A percentile compares a stretch with the other conserved stretches of the same genome.
These are phyloP conservation scores for Monosporozyma yasuniensis DNA, from an alignment of 805 yeast genomes.

Conservation along the genomic window DNA sequence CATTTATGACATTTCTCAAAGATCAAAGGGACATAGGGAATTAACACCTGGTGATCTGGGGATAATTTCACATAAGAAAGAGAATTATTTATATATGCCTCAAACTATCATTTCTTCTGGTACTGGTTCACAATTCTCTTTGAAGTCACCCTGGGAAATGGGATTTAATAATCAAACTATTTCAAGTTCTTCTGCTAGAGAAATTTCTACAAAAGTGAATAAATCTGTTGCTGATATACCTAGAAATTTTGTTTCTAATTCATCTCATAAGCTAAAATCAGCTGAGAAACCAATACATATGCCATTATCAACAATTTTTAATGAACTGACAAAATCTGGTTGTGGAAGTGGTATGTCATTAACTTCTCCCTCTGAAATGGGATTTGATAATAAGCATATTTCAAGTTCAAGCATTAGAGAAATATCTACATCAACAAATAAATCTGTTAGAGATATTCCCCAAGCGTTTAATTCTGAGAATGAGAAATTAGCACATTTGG, in stretches of 20 bases:
- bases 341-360: not conserved
- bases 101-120: not conserved
- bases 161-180: not conserved
- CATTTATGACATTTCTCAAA: not conserved
- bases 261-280: not conserved
- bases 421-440: not conserved
- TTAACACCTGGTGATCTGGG: not conserved
- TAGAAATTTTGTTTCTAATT: not conserved
- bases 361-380: not conserved
- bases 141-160: not conserved
- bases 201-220: not conserved
- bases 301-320: no score
- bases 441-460: not conserved
- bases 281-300: no score
- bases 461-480: not conserved
- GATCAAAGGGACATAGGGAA: not conserved
- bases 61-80: not conserved
- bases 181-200: not conserved
- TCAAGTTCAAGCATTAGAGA: slow-evolving; percentile 2
- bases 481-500: not conserved
- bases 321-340: no score
- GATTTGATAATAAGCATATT: not conserved
- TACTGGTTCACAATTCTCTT: not conserved
- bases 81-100: not conserved
- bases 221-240: not conserved